Evolutionary conservation across 768 basidiomycete species (phyloP).

Genomic region (Boletellus emodensis): DNA sequence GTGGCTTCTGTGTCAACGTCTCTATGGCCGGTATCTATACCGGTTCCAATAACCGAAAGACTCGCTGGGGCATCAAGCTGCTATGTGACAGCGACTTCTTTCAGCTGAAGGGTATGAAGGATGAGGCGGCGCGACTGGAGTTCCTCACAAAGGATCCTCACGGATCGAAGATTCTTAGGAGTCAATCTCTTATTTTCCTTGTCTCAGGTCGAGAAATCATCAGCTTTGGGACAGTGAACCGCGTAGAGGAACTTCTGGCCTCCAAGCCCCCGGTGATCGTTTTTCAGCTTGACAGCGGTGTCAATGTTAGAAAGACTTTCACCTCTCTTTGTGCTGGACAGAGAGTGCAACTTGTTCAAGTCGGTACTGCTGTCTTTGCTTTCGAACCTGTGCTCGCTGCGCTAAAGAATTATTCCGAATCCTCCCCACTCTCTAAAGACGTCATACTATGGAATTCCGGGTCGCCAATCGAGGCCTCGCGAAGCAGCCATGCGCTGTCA

Average conservation of each 20-base stretch:
- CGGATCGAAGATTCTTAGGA: constrained; percentile 40
- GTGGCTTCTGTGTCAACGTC: constrained; percentile 40
- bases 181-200: constrained; percentile 55
- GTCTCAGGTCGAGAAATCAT: constrained; percentile 45
- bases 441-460: constrained; percentile 50
- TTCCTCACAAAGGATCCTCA: constrained; percentile 34
- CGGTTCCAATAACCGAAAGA: constrained; percentile 24
- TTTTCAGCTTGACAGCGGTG: constrained; percentile 50
- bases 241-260: constrained; percentile 52
- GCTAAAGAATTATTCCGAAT: constrained; percentile 41
- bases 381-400: constrained; percentile 59
- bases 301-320: constrained; percentile 38
- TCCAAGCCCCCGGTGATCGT: constrained; percentile 46
- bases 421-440: constrained; percentile 48
- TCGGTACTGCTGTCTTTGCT: constrained; percentile 60
- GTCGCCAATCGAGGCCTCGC: constrained; percentile 3
- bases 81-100: constrained; percentile 35
- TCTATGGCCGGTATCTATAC: constrained; percentile 37
- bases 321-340: constrained; percentile 35
- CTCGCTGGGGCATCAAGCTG: constrained; percentile 43
- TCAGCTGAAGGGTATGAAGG: constrained; percentile 29
- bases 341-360: constrained; percentile 46
- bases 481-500: constrained; percentile 14
- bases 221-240: constrained; percentile 51
- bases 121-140: constrained; percentile 34